Percentiles rank a stretch among this genome's conserved stretches.
Evolutionary conservation across 2,329 filamentous ascomycete species (phyloP).

Genomic region (Pseudogymnoascus sp.): DNA sequence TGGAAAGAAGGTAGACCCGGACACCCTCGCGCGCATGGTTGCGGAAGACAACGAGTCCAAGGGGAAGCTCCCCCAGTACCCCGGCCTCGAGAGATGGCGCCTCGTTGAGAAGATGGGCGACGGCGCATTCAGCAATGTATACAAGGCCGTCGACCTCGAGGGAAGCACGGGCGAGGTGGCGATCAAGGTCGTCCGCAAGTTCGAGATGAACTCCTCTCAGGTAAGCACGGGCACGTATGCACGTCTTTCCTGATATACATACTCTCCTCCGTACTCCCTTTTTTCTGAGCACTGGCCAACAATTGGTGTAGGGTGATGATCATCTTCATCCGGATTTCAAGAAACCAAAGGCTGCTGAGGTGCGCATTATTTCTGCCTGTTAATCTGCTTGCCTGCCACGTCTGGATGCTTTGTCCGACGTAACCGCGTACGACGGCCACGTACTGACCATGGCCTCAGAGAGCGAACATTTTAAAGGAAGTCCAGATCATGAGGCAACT

Average conservation of each 20-base stretch:
- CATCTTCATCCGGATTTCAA: conserved; percentile 96
- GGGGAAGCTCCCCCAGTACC: conserved; percentile 78
- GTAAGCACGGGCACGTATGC: conserved; percentile 51
- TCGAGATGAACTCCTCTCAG: conserved; percentile 98
- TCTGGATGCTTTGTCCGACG: conserved; percentile 25
- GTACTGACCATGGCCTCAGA: conserved; percentile 41
- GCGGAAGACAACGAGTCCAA: conserved; percentile 84
- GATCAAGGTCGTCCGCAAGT: conserved; percentile 98
- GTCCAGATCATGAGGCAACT: conserved; percentile 98
- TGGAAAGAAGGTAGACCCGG: conserved; percentile 45
- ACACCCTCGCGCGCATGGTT: conserved; percentile 75
- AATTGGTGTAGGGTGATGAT: conserved; percentile 66
- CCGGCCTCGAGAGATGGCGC: conserved; percentile 77
- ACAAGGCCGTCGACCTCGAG: conserved; percentile 70
- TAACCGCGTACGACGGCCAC: conserved; percentile 14
- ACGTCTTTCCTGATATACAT: conserved; percentile 26
- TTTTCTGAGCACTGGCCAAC: conserved; percentile 45
- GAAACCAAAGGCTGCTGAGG: conserved; percentile 94
- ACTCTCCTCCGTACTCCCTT: conserved; percentile 22
- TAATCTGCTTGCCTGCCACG: conserved; percentile 20
- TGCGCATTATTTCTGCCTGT: conserved; percentile 49
- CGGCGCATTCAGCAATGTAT: conserved; percentile 97
- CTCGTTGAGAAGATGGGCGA: conserved; percentile 97
- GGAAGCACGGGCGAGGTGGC: conserved; percentile 73
- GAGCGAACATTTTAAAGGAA: conserved; percentile 96